Conservation (phyloP, 345 rosid genomes). For the Arabidopsis arenosa region DNA sequence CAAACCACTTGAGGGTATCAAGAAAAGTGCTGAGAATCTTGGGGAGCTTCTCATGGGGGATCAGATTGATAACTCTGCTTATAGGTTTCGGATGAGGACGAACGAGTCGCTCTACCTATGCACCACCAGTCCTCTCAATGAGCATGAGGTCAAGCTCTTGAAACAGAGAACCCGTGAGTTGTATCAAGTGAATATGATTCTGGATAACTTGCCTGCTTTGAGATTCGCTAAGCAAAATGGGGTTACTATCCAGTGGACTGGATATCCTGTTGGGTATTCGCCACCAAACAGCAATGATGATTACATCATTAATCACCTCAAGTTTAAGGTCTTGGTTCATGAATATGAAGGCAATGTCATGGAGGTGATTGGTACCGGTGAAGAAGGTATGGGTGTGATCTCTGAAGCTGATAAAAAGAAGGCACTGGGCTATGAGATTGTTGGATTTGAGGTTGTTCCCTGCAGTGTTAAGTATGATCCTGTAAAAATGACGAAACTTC, state of each 20-base stretch:
- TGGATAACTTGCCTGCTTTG: constrained; percentile 86
- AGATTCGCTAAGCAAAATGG: constrained; percentile 73
- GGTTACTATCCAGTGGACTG: constrained; percentile 82
- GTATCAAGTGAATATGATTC: constrained; percentile 89
- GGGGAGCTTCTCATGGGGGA: constrained; percentile 93
- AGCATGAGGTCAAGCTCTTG: constrained; percentile 84
- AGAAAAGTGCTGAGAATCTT: constrained; percentile 87
- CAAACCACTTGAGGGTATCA: constrained; percentile 57
- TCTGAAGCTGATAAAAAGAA: constrained; percentile 76
- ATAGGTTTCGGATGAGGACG: constrained; percentile 68
- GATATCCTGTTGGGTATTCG: constrained; percentile 77
- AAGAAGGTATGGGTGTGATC: constrained; percentile 81
- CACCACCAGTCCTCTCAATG: constrained; percentile 60
- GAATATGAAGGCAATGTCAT: constrained; percentile 75
- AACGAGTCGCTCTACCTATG: constrained; percentile 78
- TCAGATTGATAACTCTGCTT: constrained; percentile 88
- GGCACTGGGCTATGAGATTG: constrained; percentile 75
- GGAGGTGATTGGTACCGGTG: constrained; percentile 85
- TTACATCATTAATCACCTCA: constrained; percentile 80
- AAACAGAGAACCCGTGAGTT: constrained; percentile 81
- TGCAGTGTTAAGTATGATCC: constrained; percentile 76
- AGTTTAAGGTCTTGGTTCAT: constrained; percentile 76
- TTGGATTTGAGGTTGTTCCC: constrained; percentile 84
- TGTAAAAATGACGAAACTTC: constrained; percentile 63
- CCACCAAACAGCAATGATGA: constrained; percentile 73